These are phyloP conservation scores for Sphaerosporella brunnea DNA, from an alignment of 495 filamentous ascomycete species.

Conservation along the genomic window DNA sequence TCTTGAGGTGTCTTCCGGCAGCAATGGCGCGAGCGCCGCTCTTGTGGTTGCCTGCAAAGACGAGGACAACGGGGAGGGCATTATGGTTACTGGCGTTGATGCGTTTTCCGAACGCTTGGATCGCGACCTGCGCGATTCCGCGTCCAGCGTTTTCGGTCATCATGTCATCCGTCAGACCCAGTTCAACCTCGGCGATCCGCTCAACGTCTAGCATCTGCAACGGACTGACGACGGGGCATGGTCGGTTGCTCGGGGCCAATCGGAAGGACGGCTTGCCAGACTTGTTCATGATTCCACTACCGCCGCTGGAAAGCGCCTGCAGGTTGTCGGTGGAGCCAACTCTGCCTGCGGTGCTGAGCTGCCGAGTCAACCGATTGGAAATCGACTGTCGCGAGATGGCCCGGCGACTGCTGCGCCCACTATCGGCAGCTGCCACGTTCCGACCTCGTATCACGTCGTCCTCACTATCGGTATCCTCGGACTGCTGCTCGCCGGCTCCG, in stretches of 20 bases:
- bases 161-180: constrained; percentile 72
- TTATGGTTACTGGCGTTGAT: constrained; percentile 30
- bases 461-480: constrained; percentile 33
- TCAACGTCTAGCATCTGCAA: constrained; percentile 80
- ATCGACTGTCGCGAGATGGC: constrained; percentile 32
- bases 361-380: constrained; percentile 13
- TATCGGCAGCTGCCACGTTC: constrained; percentile 35
- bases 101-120: constrained; percentile 37
- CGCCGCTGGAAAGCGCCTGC: constrained; percentile 18
- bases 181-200: constrained; percentile 63
- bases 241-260: constrained; percentile 33
- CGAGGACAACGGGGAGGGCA: constrained; percentile 50
- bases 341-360: constrained; percentile 7
- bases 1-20: constrained; percentile 69
- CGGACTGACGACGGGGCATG: constrained; percentile 64
- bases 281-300: constrained; percentile 6
- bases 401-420: constrained; percentile 37
- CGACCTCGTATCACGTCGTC: constrained; percentile 33
- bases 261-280: constrained; percentile 16
- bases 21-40: constrained; percentile 68
- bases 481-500: constrained; percentile 50
- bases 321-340: constrained; percentile 20
- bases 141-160: constrained; percentile 81
- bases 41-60: constrained; percentile 77
- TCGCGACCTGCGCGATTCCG: constrained; percentile 66